Evolutionary conservation across 306 rosid genomes (phyloP), one percentile per base, ranked within the genome.

Genomic region (Ammopiptanthus mongolicus): DNA sequence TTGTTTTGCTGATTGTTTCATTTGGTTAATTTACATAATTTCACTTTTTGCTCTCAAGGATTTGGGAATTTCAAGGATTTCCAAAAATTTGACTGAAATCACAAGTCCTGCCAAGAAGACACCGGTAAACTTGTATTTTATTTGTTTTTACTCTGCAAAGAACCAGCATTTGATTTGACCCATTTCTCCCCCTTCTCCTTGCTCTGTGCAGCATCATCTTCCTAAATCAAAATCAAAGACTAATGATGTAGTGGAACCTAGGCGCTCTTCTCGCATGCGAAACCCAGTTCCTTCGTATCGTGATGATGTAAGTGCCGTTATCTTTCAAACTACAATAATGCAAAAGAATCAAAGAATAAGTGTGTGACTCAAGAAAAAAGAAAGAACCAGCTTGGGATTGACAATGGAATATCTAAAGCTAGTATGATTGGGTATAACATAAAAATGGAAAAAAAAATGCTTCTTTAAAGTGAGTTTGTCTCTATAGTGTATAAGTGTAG

Each of bases 221-320:
- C 81, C 82, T 21, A 84, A 78, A 50, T 76, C 21, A 14, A 86
- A 37, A 77, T n/a, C 84, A 39, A 79, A 77, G 75, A 71, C 51
- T 48, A 36, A 46, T 70, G 41, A 0, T 10, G 71, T 13, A 4
- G 65, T 53, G 33, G 93, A 88, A 66, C 93, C 84, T 14, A 88
- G 93, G 72, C 86, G 93, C 4, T 88, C 93, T 74, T 59, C 88
- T 22, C 88, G 88, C 1, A 73, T 18, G 5, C 84, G 96, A 64
- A 85, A 83, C 37, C 68, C 87, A 18, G 81, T 80, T 76, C 39
- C 69, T 60, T 60, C 91, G 0, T 91, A 88, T 65, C 46, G 50
- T 15, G 86, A 88, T 19, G 90, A 88, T 0, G 93, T 86, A 67
- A 74, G 85, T 60, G 36, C n/a, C 46, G 8, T 51, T 22, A 10